A percentile compares a stretch with the other conserved stretches of the same genome.
These are phyloP conservation scores for Vigna reflexopilosa DNA, from an alignment of 306 rosid species.

Conservation along the genomic window DNA sequence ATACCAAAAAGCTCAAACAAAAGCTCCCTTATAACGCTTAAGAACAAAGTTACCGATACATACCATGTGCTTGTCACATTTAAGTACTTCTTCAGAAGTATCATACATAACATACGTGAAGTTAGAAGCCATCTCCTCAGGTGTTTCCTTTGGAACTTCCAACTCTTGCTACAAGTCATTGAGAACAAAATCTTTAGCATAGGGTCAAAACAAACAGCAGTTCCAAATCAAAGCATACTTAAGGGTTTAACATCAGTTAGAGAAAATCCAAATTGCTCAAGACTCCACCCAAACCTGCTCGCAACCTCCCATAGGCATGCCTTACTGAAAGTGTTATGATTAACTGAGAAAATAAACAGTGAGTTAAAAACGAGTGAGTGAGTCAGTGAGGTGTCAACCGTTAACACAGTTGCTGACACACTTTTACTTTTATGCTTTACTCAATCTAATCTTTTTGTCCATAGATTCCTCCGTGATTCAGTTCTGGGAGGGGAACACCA, in stretches of 20 bases:
- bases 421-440: too few relatives aligned
- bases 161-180: conserved; percentile 69
- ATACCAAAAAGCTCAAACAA: conserved; percentile 14
- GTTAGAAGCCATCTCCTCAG: conserved; percentile 96
- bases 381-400: too few relatives aligned
- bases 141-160: conserved; percentile 97
- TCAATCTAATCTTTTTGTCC: too few relatives aligned
- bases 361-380: too few relatives aligned
- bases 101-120: conserved; percentile 86
- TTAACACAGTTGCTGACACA: too few relatives aligned
- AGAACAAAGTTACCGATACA: conserved; percentile 26
- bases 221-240: conserved; percentile 45
- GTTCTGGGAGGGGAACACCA: too few relatives aligned
- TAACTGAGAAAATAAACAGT: too few relatives aligned
- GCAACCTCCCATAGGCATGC: conserved; percentile 98
- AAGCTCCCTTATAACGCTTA: conserved; percentile 7
- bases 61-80: conserved; percentile 98
- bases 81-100: conserved; percentile 89
- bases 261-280: conserved; percentile 92
- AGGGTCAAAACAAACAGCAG: conserved; percentile 36
- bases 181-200: conserved; percentile 35
- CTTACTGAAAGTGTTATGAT: conserved; percentile 68
- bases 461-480: too few relatives aligned
- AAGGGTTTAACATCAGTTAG: conserved; percentile 79
- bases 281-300: conserved; percentile 88